Conservation (phyloP, 768 basidiomycete genomes). For the Pisolithus orientalis region DNA sequence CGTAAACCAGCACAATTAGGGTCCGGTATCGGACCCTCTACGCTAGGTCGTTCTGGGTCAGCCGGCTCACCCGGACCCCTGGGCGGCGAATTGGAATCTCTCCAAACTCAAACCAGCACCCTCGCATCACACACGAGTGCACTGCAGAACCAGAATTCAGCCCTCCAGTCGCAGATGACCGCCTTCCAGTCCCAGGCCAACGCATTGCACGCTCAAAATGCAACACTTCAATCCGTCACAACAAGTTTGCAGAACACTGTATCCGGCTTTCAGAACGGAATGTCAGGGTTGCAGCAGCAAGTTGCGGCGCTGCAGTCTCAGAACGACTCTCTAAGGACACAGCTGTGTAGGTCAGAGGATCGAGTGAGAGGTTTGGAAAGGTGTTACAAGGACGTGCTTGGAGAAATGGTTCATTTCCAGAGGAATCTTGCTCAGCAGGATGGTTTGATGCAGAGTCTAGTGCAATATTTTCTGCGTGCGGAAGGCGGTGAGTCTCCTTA, state of each 20-base stretch:
- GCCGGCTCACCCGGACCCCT: conserved; percentile 23
- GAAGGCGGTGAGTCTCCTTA: conserved; percentile 46
- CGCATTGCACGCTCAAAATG: conserved; percentile 29
- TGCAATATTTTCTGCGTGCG: conserved; percentile 72
- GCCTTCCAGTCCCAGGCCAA: conserved; percentile 25
- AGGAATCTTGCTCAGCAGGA: conserved; percentile 80
- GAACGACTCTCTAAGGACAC: conserved; percentile 26
- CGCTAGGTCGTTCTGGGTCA: conserved; percentile 18
- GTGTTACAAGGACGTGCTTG: conserved; percentile 62
- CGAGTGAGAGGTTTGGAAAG: conserved; percentile 54
- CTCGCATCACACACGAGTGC: conserved; percentile 25
- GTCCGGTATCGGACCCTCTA: conserved; percentile 16
- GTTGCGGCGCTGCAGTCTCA: conserved; percentile 21
- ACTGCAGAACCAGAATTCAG: conserved; percentile 24
- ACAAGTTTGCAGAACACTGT: conserved; percentile 20
- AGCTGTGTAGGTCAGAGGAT: conserved; percentile 34
- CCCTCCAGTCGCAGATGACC: conserved; percentile 22
- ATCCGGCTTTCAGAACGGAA: conserved; percentile 8
- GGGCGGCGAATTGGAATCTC: conserved; percentile 19
- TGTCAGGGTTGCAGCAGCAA: conserved; percentile 25
- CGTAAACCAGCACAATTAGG: conserved; percentile 24
- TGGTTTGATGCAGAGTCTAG: conserved; percentile 71
- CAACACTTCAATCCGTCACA: conserved; percentile 27
- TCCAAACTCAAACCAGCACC: conserved; percentile 23
- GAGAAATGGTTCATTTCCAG: conserved; percentile 69